phyloP scores from a whole-genome alignment of 2,329 filamentous ascomycete species.

The Scolecobasidium constrictum region DNA sequence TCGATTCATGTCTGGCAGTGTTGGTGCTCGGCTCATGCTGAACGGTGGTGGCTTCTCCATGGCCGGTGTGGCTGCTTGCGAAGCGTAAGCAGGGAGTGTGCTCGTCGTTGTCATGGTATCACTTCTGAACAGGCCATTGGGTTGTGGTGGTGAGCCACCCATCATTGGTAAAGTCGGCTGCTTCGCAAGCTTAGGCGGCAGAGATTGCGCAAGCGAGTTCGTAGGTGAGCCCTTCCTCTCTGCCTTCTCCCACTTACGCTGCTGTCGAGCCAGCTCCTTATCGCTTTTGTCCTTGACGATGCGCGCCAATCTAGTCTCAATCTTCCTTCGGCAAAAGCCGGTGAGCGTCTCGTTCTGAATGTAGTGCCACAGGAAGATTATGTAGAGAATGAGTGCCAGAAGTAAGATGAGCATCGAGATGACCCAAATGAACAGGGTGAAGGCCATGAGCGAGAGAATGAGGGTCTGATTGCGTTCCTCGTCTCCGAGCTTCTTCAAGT shows the following conservation, averaged over 20 bases:
- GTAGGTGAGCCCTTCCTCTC: constrained; percentile 25
- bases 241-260: constrained; percentile 42
- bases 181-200: constrained; percentile 32
- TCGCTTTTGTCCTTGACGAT: constrained; percentile 84
- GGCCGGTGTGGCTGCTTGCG: constrained; percentile 44
- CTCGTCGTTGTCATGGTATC: constrained; percentile 45
- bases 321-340: constrained; percentile 83
- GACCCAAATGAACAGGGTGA: constrained; percentile 82
- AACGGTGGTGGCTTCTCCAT: constrained; percentile 21
- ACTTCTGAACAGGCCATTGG: constrained; percentile 45
- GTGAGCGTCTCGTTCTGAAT: constrained; percentile 74
- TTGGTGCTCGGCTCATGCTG: constrained; percentile 21
- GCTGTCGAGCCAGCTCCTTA: constrained; percentile 74
- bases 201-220: constrained; percentile 1
- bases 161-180: constrained; percentile 60
- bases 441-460: constrained; percentile 82
- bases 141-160: constrained; percentile 39
- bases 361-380: constrained; percentile 86
- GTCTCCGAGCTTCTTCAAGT: constrained; percentile 62
- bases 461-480: constrained; percentile 68
- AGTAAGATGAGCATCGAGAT: constrained; percentile 65
- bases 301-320: constrained; percentile 71
- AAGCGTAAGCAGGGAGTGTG: constrained; percentile 53
- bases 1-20: constrained; percentile 38
- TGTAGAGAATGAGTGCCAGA: constrained; percentile 66